These are phyloP conservation scores for Eucalyptus erythrocorys DNA, from an alignment of 345 rosid species.

Conservation along the genomic window DNA sequence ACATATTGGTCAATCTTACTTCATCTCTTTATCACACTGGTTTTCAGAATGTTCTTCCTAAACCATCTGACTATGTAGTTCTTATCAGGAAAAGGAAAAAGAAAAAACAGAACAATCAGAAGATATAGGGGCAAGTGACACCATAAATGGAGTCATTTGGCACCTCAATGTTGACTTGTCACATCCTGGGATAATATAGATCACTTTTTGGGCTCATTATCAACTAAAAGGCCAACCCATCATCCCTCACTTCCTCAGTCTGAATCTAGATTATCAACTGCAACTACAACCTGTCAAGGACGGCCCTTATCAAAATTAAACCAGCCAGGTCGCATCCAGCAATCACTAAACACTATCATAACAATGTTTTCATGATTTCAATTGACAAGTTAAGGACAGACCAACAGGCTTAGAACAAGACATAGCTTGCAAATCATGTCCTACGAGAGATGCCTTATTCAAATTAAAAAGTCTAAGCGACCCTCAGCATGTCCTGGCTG, in stretches of 20 bases:
- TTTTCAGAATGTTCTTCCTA: too few relatives aligned
- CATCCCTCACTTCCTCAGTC: background rate
- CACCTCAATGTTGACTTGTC: too few relatives aligned
- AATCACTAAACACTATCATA: background rate
- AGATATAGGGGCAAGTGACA: too few relatives aligned
- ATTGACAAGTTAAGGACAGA: background rate
- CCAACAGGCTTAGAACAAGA: background rate
- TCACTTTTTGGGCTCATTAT: background rate
- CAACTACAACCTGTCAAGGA: background rate
- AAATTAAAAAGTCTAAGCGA: background rate
- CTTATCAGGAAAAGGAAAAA: too few relatives aligned
- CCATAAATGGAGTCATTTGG: too few relatives aligned
- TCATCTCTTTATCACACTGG: too few relatives aligned
- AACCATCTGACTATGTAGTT: too few relatives aligned
- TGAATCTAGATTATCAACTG: background rate
- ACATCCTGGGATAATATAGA: too few relatives aligned
- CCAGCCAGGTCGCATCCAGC: background rate
- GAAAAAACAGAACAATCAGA: too few relatives aligned
- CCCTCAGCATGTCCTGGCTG: background rate
- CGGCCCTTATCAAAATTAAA: background rate
- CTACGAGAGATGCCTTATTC: background rate
- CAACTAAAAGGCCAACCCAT: background rate
- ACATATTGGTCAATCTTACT: too few relatives aligned
- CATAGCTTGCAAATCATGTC: background rate
- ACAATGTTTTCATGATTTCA: background rate